Percentiles rank a stretch among this genome's conserved stretches.
phyloP scores from a whole-genome alignment of 306 rosid species.

The Inga leiocalycina region DNA sequence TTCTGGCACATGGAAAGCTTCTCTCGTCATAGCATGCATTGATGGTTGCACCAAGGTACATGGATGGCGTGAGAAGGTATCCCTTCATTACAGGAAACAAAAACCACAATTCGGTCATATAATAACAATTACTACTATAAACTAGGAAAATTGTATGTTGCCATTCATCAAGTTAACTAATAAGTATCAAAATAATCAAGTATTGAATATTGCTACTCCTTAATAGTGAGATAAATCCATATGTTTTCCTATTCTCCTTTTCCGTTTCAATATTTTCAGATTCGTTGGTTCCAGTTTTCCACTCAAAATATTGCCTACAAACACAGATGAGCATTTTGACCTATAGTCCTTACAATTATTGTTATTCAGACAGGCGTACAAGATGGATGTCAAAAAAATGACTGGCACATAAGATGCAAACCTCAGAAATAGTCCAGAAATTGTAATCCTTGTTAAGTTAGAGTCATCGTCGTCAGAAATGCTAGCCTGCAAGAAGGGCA shows the following conservation, averaged over 20 bases:
- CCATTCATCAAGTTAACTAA: slow-evolving; percentile 8
- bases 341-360: background rate
- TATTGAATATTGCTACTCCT: slow-evolving; percentile 16
- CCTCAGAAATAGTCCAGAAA: slow-evolving; percentile 89
- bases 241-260: slow-evolving; percentile 1
- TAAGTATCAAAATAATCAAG: slow-evolving; percentile 27
- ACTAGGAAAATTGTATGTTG: background rate
- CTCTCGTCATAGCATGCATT: slow-evolving; percentile 52
- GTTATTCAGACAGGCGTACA: slow-evolving; percentile 12
- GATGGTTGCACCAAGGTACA: slow-evolving; percentile 91
- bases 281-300: slow-evolving; percentile 7
- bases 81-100: slow-evolving; percentile 60
- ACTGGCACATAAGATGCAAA: slow-evolving; percentile 32
- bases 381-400: background rate
- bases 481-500: slow-evolving; percentile 63
- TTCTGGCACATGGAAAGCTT: slow-evolving; percentile 57
- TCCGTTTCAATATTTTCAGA: slow-evolving; percentile 24
- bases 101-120: slow-evolving; percentile 29
- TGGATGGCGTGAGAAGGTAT: slow-evolving; percentile 82
- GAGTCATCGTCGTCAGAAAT: slow-evolving; percentile 70
- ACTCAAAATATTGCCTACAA: slow-evolving; percentile 2
- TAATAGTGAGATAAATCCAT: background rate
- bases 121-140: background rate
- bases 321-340: slow-evolving; percentile 9
- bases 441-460: slow-evolving; percentile 71